Evolutionary conservation across 768 basidiomycete genomes (phyloP).

Genomic region (Boletus rufocinnamomeus): DNA sequence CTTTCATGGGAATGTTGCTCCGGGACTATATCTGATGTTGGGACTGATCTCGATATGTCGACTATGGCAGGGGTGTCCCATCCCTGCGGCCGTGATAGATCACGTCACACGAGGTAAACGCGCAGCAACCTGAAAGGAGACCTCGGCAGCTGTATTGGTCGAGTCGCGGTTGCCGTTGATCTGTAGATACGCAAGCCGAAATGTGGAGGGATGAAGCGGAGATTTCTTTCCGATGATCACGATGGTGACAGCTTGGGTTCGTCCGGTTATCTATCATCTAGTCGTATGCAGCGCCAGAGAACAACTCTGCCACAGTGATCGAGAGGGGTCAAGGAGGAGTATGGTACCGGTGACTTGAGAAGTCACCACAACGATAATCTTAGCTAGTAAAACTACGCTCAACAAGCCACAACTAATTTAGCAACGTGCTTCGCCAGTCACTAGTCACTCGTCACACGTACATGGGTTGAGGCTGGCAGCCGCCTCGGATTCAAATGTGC

Average conservation of each 20-base stretch:
- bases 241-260: slow-evolving; percentile 8
- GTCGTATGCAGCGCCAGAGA: slow-evolving; percentile 1
- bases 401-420: slow-evolving; percentile 15
- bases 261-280: slow-evolving; percentile 15
- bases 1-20: slow-evolving; percentile 1
- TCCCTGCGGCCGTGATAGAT: slow-evolving; percentile 1
- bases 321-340: slow-evolving; percentile 6
- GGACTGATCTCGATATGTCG: slow-evolving; percentile 10
- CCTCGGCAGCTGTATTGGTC: background rate
- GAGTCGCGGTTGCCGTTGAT: background rate
- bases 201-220: slow-evolving; percentile 6
- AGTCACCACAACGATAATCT: slow-evolving; percentile 23
- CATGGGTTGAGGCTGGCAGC: slow-evolving; percentile 2
- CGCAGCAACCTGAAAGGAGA: slow-evolving; percentile 8
- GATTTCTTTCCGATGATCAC: slow-evolving; percentile 12
- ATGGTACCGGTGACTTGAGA: slow-evolving; percentile 22
- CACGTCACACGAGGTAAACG: slow-evolving; percentile 14
- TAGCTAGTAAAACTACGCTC: slow-evolving; percentile 1
- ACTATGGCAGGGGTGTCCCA: background rate
- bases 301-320: slow-evolving; percentile 18
- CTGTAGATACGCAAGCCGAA: slow-evolving; percentile 2
- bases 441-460: slow-evolving; percentile 1
- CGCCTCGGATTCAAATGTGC: slow-evolving; percentile 3
- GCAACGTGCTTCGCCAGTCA: slow-evolving; percentile 7
- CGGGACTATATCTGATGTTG: background rate